phyloP scores from a whole-genome alignment of 2,329 filamentous ascomycete species.

The Trichoderma sp. region DNA sequence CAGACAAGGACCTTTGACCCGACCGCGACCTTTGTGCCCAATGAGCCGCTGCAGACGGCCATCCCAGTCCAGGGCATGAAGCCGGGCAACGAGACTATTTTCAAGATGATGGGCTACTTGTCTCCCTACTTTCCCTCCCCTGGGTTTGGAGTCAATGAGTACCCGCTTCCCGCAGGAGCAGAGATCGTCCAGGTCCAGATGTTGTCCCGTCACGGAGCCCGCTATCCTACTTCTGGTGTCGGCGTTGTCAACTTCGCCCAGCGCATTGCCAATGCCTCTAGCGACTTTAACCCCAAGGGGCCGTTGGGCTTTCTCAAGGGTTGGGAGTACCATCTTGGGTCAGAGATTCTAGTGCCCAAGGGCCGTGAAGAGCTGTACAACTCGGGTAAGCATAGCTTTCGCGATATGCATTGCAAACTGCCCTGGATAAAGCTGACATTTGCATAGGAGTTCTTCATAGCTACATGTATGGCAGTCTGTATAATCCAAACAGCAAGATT shows the following conservation, averaged over 20 bases:
- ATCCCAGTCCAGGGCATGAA: slow-evolving; percentile 62
- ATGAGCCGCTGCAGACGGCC: slow-evolving; percentile 67
- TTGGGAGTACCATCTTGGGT: slow-evolving; percentile 68
- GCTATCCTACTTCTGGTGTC: slow-evolving; percentile 65
- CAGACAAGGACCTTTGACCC: slow-evolving; percentile 68
- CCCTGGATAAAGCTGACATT: neutral
- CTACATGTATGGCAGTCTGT: slow-evolving; percentile 69
- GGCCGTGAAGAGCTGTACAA: slow-evolving; percentile 72
- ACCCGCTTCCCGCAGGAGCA: slow-evolving; percentile 61
- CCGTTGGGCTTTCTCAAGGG: slow-evolving; percentile 62
- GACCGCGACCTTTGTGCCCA: slow-evolving; percentile 62
- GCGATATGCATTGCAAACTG: neutral
- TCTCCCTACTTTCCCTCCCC: slow-evolving; percentile 69
- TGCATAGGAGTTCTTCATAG: slow-evolving; percentile 62
- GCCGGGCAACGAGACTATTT: slow-evolving; percentile 61
- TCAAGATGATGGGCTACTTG: slow-evolving; percentile 64
- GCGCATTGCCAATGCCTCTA: slow-evolving; percentile 54
- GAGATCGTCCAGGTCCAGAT: slow-evolving; percentile 69
- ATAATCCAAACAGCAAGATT: slow-evolving; percentile 70
- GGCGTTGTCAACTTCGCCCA: slow-evolving; percentile 54
- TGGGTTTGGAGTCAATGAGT: slow-evolving; percentile 73
- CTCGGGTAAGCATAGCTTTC: slow-evolving; percentile 40
- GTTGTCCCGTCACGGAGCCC: slow-evolving; percentile 69
- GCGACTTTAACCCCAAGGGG: slow-evolving; percentile 55
- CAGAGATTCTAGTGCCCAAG: slow-evolving; percentile 68